phyloP scores from a whole-genome alignment of 2,329 filamentous ascomycete genomes.

The Pyrenophora tritici-repentis region DNA sequence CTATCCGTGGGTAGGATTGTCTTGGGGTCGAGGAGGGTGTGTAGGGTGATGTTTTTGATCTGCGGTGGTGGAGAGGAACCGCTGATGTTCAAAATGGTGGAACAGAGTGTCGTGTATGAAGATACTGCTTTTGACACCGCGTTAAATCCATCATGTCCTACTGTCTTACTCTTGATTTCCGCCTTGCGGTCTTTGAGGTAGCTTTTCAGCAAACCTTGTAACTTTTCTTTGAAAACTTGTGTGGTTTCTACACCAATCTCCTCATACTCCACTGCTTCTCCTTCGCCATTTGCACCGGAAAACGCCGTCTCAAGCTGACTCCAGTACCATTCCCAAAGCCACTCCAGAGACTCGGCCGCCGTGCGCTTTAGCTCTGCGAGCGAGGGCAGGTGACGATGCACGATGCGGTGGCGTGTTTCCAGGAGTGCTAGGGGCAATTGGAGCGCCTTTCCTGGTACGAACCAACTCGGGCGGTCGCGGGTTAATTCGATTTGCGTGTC shows the following conservation, averaged over 20 bases:
- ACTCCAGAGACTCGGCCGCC: conserved; percentile 71
- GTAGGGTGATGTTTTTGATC: too few relatives aligned
- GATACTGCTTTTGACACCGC: conserved; percentile 26
- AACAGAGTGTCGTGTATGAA: conserved; percentile 10
- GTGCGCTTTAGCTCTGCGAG: conserved; percentile 73
- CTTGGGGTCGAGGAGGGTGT: conserved; percentile 3
- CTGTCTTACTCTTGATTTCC: conserved; percentile 35
- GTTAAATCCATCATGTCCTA: neutral
- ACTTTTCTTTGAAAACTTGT: conserved; percentile 21
- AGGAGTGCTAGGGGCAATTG: conserved; percentile 72
- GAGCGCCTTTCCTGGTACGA: conserved; percentile 27
- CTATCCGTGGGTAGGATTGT: conserved; percentile 46
- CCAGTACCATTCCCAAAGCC: conserved; percentile 95
- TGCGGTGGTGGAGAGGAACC: too few relatives aligned
- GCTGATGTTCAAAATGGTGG: too few relatives aligned
- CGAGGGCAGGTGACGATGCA: conserved; percentile 83
- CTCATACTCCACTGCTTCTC: too few relatives aligned
- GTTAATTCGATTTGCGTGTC: conserved; percentile 60
- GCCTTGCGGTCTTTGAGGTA: conserved; percentile 40
- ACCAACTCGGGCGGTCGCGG: conserved; percentile 37
- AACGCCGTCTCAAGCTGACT: conserved; percentile 50
- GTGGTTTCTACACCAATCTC: conserved; percentile 9
- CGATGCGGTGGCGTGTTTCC: conserved; percentile 85
- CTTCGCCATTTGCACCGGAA: conserved; percentile 21
- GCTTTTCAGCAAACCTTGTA: conserved; percentile 39